Percentiles rank a stretch among this genome's conserved stretches.
These are phyloP conservation scores for Achaetomium macrosporum DNA, from an alignment of 2,329 filamentous ascomycete species.

Conservation along the genomic window DNA sequence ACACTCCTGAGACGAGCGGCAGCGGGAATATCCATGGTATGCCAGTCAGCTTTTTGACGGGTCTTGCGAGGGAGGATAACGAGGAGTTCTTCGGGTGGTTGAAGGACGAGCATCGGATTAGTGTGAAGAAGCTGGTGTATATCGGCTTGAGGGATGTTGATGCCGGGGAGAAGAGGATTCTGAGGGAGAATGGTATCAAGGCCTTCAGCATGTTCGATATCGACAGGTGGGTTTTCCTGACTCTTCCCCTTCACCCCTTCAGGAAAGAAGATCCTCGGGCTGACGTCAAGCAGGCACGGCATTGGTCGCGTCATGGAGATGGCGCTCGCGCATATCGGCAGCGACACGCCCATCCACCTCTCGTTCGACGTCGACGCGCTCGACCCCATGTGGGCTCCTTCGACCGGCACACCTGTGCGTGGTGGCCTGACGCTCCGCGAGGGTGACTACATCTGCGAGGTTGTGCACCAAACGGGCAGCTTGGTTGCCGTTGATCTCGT, in stretches of 20 bases:
- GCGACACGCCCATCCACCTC: constrained; percentile 91
- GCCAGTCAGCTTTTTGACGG: constrained; percentile 88
- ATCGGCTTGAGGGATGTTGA: constrained; percentile 94
- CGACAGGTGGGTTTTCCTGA: constrained; percentile 57
- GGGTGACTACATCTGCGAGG: constrained; percentile 94
- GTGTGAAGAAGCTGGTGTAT: constrained; percentile 83
- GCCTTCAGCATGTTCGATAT: constrained; percentile 99
- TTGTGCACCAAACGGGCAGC: constrained; percentile 72
- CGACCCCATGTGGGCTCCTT: constrained; percentile 93
- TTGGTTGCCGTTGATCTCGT: constrained; percentile 76
- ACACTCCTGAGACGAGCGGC: constrained; percentile 82
- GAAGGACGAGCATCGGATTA: constrained; percentile 62
- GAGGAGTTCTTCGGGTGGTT: constrained; percentile 90
- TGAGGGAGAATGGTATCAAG: constrained; percentile 84
- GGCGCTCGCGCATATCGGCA: constrained; percentile 93
- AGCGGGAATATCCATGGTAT: constrained; percentile 97
- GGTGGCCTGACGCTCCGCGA: constrained; percentile 90
- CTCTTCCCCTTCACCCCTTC: not conserved
- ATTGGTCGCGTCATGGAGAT: constrained; percentile 97
- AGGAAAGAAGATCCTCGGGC: not conserved
- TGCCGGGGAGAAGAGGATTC: constrained; percentile 83
- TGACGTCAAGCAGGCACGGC: constrained; percentile 57
- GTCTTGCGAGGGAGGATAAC: constrained; percentile 69
- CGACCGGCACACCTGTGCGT: constrained; percentile 89
- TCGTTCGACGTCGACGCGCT: constrained; percentile 96